Evolutionary conservation across 805 yeast species (phyloP), one percentile per base, ranked within the genome.

Genomic region (Candida insectalens): DNA sequence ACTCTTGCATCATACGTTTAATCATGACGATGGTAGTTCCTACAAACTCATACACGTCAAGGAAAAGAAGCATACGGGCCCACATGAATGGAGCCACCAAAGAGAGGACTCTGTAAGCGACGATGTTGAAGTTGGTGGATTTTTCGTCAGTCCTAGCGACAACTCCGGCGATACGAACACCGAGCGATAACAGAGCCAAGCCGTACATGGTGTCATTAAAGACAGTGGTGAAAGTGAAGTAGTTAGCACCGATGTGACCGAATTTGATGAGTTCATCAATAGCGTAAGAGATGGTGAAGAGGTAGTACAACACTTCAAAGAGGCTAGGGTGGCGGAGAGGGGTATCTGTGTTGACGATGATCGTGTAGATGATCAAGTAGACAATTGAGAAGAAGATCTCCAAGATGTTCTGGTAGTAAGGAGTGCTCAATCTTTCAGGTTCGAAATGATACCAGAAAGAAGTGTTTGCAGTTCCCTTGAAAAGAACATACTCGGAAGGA

Each of bases 21-120:
- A 83, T 60, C 4, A 85, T 89, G 19, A 85, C 89, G 41, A 85
- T 70, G 85, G 85, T 81, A 2, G 87, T 83, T 27, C 96, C 96
- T 32, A 84, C 83, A 54, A 85, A 84, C 45, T 71, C 70, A 43
- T 77, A 75, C 8, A 88, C 80, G 51, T 85, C 96, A 45, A 84
- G 65, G 55, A 67, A 84, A 25, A 85, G 64, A 36, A 85, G 59
- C 32, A 85, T 60, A 32, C 96, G 66, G 2, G 82, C 69, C 94
- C 95, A 85, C 71, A 85, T 77, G 43, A 85, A 63, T 3, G 95
- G 95, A 5, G 95, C 81, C 10, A 83, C 87, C 47, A 87, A 69
- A 0, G 94, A 77, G 31, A 85, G 57, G 3, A 83, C 53, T 40
- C 94, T 61, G 51, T 76, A 83, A 0, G 94, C 69, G 19, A 49